Evolutionary conservation across 176 grass and related monocot species (phyloP).

Genomic region (Cymbopogon citratus): DNA sequence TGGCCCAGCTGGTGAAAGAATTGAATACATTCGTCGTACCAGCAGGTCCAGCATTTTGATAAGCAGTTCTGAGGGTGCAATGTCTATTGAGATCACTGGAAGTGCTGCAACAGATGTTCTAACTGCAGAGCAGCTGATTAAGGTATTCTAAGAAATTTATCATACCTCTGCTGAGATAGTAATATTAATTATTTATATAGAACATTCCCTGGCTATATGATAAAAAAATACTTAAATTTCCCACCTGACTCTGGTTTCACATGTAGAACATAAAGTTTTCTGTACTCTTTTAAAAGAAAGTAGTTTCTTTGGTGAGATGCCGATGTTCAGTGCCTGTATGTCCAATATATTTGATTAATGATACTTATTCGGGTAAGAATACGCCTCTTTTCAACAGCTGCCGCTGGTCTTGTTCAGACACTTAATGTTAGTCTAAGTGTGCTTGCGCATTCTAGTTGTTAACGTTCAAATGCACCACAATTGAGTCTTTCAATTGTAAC

Average conservation of each 20-base stretch:
- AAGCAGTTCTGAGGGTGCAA: conserved; percentile 8
- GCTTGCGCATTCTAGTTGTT: neutral
- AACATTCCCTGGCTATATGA: neutral
- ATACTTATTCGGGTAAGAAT: neutral
- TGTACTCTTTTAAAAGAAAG: neutral
- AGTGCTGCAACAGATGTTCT: conserved; percentile 31
- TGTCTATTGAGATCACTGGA: conserved; percentile 49
- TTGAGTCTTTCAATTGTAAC: neutral
- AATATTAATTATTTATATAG: neutral
- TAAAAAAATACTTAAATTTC: neutral
- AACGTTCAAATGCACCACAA: neutral
- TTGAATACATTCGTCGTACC: conserved; percentile 42
- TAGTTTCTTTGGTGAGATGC: neutral
- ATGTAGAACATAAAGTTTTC: neutral
- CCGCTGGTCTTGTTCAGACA: neutral
- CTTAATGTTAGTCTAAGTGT: neutral
- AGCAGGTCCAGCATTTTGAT: conserved; percentile 34
- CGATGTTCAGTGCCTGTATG: neutral
- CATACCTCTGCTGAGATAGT: neutral
- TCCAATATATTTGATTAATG: neutral
- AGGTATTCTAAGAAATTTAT: conserved; percentile 28
- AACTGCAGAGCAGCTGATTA: conserved; percentile 44
- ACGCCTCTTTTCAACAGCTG: neutral
- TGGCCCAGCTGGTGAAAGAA: conserved; percentile 44
- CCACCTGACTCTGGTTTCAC: neutral